phyloP scores from a whole-genome alignment of 805 yeast genomes.

The Cyberlindnera maritima region DNA sequence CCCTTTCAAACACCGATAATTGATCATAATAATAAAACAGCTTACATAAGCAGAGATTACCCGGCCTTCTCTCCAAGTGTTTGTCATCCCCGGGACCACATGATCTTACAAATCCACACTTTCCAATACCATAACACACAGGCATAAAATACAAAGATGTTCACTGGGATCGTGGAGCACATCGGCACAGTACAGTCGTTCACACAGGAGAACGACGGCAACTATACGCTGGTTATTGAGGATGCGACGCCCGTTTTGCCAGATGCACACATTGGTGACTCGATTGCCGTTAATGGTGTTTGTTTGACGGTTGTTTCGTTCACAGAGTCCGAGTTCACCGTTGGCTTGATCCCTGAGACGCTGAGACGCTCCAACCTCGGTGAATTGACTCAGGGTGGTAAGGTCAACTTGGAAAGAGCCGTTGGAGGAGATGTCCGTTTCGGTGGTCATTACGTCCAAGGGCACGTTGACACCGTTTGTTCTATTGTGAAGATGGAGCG shows the following conservation, averaged over 20 bases:
- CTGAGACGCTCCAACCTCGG: conserved; percentile 78
- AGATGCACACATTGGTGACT: conserved; percentile 92
- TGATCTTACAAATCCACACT: too few relatives aligned
- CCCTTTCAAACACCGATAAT: too few relatives aligned
- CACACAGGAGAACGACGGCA: conserved; percentile 67
- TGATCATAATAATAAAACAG: too few relatives aligned
- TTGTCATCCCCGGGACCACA: too few relatives aligned
- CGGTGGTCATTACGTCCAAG: conserved; percentile 98
- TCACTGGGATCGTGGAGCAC: conserved; percentile 89
- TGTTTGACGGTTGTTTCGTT: conserved; percentile 93
- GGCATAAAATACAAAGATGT: conserved; percentile 43
- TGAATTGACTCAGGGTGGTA: conserved; percentile 48
- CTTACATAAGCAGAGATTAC: too few relatives aligned
- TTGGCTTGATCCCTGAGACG: conserved; percentile 93
- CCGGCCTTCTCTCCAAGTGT: too few relatives aligned
- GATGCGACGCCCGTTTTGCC: conserved; percentile 60
- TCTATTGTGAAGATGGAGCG: conserved; percentile 36
- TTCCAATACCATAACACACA: too few relatives aligned
- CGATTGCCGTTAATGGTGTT: conserved; percentile 83
- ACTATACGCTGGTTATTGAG: conserved; percentile 65
- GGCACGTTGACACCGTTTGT: conserved; percentile 80
- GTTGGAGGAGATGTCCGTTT: conserved; percentile 75
- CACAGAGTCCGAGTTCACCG: conserved; percentile 60
- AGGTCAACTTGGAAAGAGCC: conserved; percentile 91
- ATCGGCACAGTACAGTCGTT: conserved; percentile 67